Evolutionary conservation across 2,329 filamentous ascomycete genomes (phyloP).

Genomic region (Aspergillus brasiliensis): DNA sequence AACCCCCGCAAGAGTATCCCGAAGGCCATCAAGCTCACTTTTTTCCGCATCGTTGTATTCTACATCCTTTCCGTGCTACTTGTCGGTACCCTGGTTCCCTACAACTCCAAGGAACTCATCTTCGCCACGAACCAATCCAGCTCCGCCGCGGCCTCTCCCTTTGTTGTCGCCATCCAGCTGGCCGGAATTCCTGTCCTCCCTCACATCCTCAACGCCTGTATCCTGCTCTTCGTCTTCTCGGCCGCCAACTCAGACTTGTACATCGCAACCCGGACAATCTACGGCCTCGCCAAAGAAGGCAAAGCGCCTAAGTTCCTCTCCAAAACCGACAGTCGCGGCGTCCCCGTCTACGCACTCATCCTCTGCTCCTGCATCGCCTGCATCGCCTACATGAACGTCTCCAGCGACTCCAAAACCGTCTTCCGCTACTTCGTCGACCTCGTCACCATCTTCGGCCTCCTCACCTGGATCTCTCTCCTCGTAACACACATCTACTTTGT

Average conservation of each 20-base stretch:
- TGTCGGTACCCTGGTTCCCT: conserved; percentile 75
- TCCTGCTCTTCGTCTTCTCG: conserved; percentile 74
- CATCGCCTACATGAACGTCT: conserved; percentile 69
- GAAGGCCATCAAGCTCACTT: conserved; percentile 76
- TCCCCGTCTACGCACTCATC: conserved; percentile 67
- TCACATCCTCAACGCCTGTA: conserved; percentile 72
- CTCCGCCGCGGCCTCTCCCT: conserved; percentile 67
- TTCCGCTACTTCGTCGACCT: conserved; percentile 70
- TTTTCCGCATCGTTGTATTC: conserved; percentile 80
- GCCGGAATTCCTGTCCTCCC: conserved; percentile 65
- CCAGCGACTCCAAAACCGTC: conserved; percentile 57
- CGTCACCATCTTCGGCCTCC: conserved; percentile 66
- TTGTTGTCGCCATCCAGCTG: conserved; percentile 70
- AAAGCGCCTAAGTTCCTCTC: conserved; percentile 73
- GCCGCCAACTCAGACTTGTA: conserved; percentile 78
- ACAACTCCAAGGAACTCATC: conserved; percentile 62
- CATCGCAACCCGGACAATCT: conserved; percentile 72
- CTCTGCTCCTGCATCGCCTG: conserved; percentile 64
- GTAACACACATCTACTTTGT: conserved; percentile 69
- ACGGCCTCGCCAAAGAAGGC: conserved; percentile 71
- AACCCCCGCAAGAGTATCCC: conserved; percentile 77
- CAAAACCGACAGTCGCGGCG: conserved; percentile 69
- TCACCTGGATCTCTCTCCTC: conserved; percentile 70
- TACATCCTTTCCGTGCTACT: conserved; percentile 74
- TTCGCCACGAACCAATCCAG: conserved; percentile 51